Conservation (phyloP, 768 basidiomycete genomes). For the Psilocybe tampanensis region DNA sequence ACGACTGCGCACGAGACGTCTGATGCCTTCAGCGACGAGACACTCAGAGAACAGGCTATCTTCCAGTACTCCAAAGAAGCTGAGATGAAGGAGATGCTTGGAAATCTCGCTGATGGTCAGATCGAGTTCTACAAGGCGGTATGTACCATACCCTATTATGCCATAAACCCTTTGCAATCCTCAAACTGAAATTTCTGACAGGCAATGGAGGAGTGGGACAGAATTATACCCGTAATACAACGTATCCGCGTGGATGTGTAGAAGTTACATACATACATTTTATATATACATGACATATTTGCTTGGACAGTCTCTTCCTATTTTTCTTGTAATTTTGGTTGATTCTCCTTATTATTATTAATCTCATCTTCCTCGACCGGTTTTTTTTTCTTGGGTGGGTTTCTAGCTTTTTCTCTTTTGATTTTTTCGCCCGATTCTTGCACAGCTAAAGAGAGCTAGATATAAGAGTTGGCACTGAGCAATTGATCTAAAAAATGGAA, state of each 20-base stretch:
- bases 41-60: constrained; percentile 84
- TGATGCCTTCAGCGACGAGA: constrained; percentile 95
- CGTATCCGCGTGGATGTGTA: constrained; percentile 93
- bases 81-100: constrained; percentile 97
- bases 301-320: constrained; percentile 4
- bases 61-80: constrained; percentile 91
- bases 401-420: constrained; percentile 32
- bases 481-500: background rate
- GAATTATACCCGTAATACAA: constrained; percentile 91
- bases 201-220: constrained; percentile 98
- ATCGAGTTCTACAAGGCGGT: constrained; percentile 93
- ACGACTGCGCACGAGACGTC: constrained; percentile 94
- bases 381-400: constrained; percentile 18
- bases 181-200: constrained; percentile 27
- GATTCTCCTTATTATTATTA: constrained; percentile 14
- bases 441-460: constrained; percentile 75
- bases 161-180: background rate
- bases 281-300: background rate
- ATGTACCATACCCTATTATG: constrained; percentile 17
- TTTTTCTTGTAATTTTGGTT: constrained; percentile 25
- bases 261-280: constrained; percentile 17
- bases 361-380: constrained; percentile 6
- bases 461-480: constrained; percentile 44
- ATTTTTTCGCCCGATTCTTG: constrained; percentile 82
- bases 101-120: constrained; percentile 89